These are phyloP conservation scores for Aspergillus sclerotioniger DNA, from an alignment of 495 filamentous ascomycete genomes.

Conservation along the genomic window DNA sequence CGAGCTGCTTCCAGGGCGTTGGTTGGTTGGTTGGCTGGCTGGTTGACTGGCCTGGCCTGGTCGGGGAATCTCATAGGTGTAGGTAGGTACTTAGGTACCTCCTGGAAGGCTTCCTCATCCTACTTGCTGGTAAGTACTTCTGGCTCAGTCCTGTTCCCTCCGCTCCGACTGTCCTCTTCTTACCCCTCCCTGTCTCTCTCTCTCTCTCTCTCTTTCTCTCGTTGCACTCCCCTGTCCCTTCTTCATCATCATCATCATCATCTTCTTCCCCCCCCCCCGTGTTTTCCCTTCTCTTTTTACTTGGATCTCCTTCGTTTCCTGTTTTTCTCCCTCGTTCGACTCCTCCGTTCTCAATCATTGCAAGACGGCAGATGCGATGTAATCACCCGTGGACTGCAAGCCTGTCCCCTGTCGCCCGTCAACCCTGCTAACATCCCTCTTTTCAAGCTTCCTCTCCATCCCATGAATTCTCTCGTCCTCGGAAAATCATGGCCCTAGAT, in stretches of 20 bases:
- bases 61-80: too few species aligned
- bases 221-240: constrained; percentile 1
- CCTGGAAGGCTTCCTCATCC: too few species aligned
- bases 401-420: constrained; percentile 23
- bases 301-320: neutral
- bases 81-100: too few species aligned
- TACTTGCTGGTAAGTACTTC: too few species aligned
- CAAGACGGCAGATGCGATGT: constrained; percentile 35
- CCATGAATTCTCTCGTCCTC: neutral
- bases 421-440: constrained; percentile 10
- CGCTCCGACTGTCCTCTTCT: neutral
- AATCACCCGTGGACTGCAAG: constrained; percentile 26
- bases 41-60: neutral
- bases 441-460: constrained; percentile 3
- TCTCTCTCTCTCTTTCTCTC: constrained; percentile 1
- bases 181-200: neutral
- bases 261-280: neutral
- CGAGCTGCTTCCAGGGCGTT: too few species aligned
- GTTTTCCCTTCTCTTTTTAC: constrained; percentile 1
- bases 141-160: neutral
- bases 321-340: constrained; percentile 16
- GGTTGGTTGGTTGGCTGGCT: neutral
- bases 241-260: constrained; percentile 1
- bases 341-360: constrained; percentile 21
- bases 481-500: constrained; percentile 14